Percentiles rank a stretch among this genome's conserved stretches.
These are phyloP conservation scores for Pyrenochaeta sp. DNA, from an alignment of 2,329 filamentous ascomycete species.

Conservation along the genomic window DNA sequence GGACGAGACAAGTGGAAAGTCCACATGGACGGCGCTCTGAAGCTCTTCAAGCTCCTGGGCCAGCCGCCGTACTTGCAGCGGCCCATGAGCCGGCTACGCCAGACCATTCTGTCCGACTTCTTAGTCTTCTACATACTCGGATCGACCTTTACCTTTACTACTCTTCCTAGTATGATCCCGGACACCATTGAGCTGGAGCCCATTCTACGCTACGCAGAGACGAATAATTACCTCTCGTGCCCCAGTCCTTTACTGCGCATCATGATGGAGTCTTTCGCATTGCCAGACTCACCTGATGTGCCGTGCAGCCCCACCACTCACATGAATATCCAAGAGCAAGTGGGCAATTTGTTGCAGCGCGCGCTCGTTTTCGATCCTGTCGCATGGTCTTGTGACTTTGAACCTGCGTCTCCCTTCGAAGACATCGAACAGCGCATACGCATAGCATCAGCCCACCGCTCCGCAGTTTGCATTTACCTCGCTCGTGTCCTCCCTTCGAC, in stretches of 20 bases:
- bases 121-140: constrained; percentile 48
- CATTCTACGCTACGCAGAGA: constrained; percentile 50
- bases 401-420: constrained; percentile 43
- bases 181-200: constrained; percentile 42
- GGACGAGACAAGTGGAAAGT: constrained; percentile 61
- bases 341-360: constrained; percentile 31
- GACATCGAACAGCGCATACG: constrained; percentile 45
- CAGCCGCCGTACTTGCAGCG: constrained; percentile 35
- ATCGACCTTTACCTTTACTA: constrained; percentile 42
- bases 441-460: constrained; percentile 50
- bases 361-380: constrained; percentile 43
- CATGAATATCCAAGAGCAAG: constrained; percentile 33
- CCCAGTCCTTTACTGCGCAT: constrained; percentile 46
- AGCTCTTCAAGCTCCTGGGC: constrained; percentile 53
- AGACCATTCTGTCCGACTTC: constrained; percentile 46
- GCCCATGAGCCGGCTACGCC: constrained; percentile 44
- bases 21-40: constrained; percentile 61
- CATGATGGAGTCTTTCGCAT: constrained; percentile 47
- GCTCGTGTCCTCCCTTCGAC: constrained; percentile 42
- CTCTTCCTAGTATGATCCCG: constrained; percentile 37
- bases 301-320: constrained; percentile 12
- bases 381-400: constrained; percentile 41
- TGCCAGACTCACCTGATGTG: constrained; percentile 34
- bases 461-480: constrained; percentile 52
- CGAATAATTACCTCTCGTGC: constrained; percentile 52